Evolutionary conservation across 495 filamentous ascomycete species (phyloP), one percentile per base, ranked within the genome.

Genomic region (Cercophora sp.): DNA sequence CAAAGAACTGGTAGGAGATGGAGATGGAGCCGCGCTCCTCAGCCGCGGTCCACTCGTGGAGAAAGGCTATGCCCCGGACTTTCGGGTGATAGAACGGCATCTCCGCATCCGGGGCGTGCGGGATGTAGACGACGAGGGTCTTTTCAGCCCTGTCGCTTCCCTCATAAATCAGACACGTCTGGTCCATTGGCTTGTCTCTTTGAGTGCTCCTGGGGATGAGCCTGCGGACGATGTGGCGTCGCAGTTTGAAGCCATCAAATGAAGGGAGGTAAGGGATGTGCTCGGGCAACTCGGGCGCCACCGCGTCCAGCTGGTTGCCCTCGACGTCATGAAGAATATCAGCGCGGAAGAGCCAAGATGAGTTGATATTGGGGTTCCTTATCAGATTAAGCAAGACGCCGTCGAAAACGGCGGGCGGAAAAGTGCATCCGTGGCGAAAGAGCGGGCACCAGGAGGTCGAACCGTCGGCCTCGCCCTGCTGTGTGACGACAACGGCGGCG

Each of bases 11-110:
- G 61, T 87, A 89, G 54, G 88, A 83, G 44, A 91, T 73, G 24
- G 85, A 89, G 3, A 89, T 66, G 11, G 53, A 68, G 24, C 80
- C 83, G 40, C 70, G 59, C 23, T 60, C 55, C 23, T 60, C 46
- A 37, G 61, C 47, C 19, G 68, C 34, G 47, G 57, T 58, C 67
- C 76, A 88, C 42, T 79, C 75, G 62, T 94, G 86, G 5, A 89
- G 68, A 66, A 89, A 89, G 1, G 86, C 90, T 23, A 94, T 69
- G 4, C 79, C 80, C 41, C 76, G 76, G 4, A 95, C 83, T 49
- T 74, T 68, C 5, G 92, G 92, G 60, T 96, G 89, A 62, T 97
- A 97, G 70, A 82, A 95, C 5, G 92, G 92, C 40, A 91, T 77
- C 15, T 86, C 79, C 13, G 76, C 71, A 8, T 75, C 68, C 0